Conservation (phyloP, 2,329 filamentous ascomycete species). For the Botryotinia convoluta region DNA sequence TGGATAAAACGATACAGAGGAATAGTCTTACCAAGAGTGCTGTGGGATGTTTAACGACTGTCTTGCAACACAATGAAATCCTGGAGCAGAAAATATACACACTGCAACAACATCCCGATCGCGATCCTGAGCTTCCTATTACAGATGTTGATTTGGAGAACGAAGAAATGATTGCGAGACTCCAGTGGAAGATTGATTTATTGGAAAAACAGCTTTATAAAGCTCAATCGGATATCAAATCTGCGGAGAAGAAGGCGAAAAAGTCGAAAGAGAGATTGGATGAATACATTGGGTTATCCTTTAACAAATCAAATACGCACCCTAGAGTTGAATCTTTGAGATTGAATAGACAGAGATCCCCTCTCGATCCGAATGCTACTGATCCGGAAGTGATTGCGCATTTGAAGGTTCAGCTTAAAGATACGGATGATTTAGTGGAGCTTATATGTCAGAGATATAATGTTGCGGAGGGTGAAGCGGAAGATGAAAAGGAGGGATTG, state of each 20-base stretch:
- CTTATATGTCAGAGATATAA: not conserved
- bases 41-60: not conserved
- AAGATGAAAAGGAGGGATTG: not conserved
- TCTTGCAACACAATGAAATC: not conserved
- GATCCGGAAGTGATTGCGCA: not conserved
- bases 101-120: not conserved
- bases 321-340: not conserved
- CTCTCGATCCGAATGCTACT: not conserved
- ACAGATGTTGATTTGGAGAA: not conserved
- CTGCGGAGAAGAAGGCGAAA: not conserved
- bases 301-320: not conserved
- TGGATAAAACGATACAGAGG: slow-evolving; percentile 11
- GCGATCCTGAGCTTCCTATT: not conserved
- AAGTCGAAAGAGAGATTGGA: not conserved
- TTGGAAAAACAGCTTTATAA: not conserved
- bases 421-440: not conserved
- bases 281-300: not conserved
- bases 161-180: not conserved
- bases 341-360: not conserved
- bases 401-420: not conserved
- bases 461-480: not conserved
- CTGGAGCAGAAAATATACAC: not conserved
- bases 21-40: slow-evolving; percentile 9
- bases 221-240: not conserved
- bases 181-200: not conserved